Evolutionary conservation across 148 eudicot genomes (phyloP), one percentile per base, ranked within the genome.

Genomic region (Cornus kousa): DNA sequence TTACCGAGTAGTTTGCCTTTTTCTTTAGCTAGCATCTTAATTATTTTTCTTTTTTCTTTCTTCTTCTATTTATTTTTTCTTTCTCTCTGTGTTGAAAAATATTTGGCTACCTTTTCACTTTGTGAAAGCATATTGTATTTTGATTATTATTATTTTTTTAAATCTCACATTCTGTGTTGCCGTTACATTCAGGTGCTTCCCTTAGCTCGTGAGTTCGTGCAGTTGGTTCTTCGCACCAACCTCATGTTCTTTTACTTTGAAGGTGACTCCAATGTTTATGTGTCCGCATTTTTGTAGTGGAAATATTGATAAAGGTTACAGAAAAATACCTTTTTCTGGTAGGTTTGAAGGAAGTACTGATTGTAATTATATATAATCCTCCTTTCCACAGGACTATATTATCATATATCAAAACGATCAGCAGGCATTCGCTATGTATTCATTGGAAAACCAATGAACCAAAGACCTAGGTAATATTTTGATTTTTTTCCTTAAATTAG

Each of bases 211-310:
- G 98, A 97, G 76, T 59, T 86, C 76, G 87, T 92, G 81, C 94
- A 89, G 83, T 79, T 94, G 87, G 73, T 92, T 86, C 87, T 94
- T 80, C 97, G 98, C 48, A 81, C 97, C 64, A 97, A 97, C 79
- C 94, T 97, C 60, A 97, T 97, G 99, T 88, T 97, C 85, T 97
- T 97, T 86, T 97, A 97, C 89, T 97, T 97, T 81, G 98, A 97
- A 97, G 99, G 99, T 97, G 75, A 83, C 70, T 20, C 71, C 20
- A n/a, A 32, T 77, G 50, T 39, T 37, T 72, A 7, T 23, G 16
- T 35, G 23, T 55, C 7, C 20, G 9, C 31, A 57, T 59, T 17
- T 39, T n/a, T 3, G 16, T 40, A 5, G n/a, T 70, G 69, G 20
- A 70, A 68, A n/a, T 35, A 3, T 16, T 20, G 37, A 50, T 32